Percentiles rank a stretch among this genome's conserved stretches.
These are phyloP conservation scores for Paramecium biaurelia DNA, from an alignment of 73 alveolate species.

Conservation along the genomic window DNA sequence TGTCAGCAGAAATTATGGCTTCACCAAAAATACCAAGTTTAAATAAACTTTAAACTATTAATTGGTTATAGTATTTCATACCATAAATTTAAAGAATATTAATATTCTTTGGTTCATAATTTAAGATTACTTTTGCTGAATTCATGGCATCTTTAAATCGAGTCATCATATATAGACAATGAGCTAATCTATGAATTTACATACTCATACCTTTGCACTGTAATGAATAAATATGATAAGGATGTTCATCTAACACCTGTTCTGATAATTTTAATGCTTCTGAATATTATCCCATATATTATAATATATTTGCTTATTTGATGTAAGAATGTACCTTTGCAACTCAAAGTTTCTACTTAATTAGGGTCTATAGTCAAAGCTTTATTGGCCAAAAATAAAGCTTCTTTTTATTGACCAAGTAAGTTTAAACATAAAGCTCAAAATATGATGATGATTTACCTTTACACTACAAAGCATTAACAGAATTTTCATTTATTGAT, in stretches of 20 bases:
- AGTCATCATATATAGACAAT: not conserved
- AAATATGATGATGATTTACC: not conserved
- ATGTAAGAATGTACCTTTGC: not conserved
- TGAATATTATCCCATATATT: not conserved
- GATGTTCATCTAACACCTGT: not conserved
- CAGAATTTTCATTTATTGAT: not conserved
- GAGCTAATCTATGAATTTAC: not conserved
- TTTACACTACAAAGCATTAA: not conserved
- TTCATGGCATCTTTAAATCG: not conserved
- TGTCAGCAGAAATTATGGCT: not conserved
- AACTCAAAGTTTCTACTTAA: not conserved
- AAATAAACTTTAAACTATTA: not conserved
- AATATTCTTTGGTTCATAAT: not conserved
- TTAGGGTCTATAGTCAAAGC: not conserved
- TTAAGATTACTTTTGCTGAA: not conserved
- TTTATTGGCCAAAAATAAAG: not conserved
- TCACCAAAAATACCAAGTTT: not conserved
- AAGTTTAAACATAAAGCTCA: not conserved
- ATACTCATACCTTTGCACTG: not conserved
- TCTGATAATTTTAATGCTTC: not conserved
- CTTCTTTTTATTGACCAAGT: not conserved
- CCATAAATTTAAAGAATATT: not conserved
- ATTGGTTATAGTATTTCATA: not conserved
- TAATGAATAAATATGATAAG: not conserved
- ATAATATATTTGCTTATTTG: not conserved